A percentile compares a stretch with the other conserved stretches of the same genome.
These are phyloP conservation scores for Alternaria gaisen DNA, from an alignment of 2,329 filamentous ascomycete species.

Conservation along the genomic window DNA sequence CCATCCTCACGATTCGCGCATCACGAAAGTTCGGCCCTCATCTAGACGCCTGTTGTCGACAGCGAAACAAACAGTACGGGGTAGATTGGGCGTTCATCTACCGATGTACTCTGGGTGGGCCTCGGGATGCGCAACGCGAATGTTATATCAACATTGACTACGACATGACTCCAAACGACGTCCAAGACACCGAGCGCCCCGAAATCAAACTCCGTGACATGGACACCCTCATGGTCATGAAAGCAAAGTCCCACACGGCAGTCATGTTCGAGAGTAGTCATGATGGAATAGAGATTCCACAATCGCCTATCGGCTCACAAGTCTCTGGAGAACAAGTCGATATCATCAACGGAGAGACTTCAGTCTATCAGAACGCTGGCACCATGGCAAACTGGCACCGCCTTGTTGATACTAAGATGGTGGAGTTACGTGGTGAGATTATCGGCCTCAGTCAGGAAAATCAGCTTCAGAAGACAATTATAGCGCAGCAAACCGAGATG, in stretches of 20 bases:
- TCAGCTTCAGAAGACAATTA: background rate
- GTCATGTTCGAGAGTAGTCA: background rate
- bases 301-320: background rate
- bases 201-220: slow-evolving; percentile 10
- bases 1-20: slow-evolving; percentile 19
- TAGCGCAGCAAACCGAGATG: background rate
- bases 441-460: background rate
- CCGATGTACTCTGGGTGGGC: slow-evolving; percentile 8
- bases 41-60: slow-evolving; percentile 23
- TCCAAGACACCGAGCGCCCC: slow-evolving; percentile 15
- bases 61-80: slow-evolving; percentile 21
- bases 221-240: slow-evolving; percentile 25
- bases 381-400: slow-evolving; percentile 2
- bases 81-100: slow-evolving; percentile 24
- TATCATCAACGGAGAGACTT: slow-evolving; percentile 12
- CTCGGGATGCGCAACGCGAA: background rate
- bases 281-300: background rate
- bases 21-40: slow-evolving; percentile 21
- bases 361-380: slow-evolving; percentile 3
- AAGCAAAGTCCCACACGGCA: background rate
- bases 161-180: slow-evolving; percentile 20
- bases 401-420: background rate
- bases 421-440: background rate
- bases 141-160: slow-evolving; percentile 18
- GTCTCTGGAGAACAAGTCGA: slow-evolving; percentile 6